Percentiles rank a stretch among this genome's conserved stretches.
Evolutionary conservation across 75 land plant genomes (phyloP).

Genomic region (Pinus tabuliformis): DNA sequence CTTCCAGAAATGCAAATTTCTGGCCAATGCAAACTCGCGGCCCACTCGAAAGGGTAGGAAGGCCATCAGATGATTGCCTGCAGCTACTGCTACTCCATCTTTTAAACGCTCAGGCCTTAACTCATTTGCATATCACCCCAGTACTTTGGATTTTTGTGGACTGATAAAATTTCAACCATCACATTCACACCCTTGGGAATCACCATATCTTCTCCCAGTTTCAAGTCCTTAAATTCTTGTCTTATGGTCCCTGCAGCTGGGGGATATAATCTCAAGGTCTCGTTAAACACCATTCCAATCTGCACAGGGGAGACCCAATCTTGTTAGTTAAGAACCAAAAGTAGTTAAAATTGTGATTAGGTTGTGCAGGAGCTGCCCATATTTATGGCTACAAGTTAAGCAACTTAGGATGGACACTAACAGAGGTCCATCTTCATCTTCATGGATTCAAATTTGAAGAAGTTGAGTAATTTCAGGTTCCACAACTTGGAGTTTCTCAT

Average conservation of each 20-base stretch:
- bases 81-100: conserved; percentile 30
- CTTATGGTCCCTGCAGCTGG: conserved; percentile 12
- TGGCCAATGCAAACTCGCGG: neutral
- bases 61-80: conserved; percentile 30
- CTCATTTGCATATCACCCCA: neutral
- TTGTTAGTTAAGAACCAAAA: too few species aligned
- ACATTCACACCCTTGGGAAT: too few species aligned
- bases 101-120: conserved; percentile 9
- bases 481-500: too few species aligned
- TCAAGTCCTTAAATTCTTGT: neutral
- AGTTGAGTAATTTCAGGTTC: too few species aligned
- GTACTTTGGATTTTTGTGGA: too few species aligned
- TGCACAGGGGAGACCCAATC: conserved; percentile 16
- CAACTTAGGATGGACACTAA: neutral
- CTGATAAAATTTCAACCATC: too few species aligned
- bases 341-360: neutral
- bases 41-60: conserved; percentile 28
- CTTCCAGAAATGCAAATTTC: too few species aligned
- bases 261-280: conserved; percentile 53
- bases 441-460: too few species aligned
- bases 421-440: too few species aligned
- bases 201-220: too few species aligned
- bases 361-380: too few species aligned
- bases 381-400: too few species aligned
- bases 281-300: conserved; percentile 60